phyloP scores from a whole-genome alignment of 164 flowering plant species.

The Santalum album region DNA sequence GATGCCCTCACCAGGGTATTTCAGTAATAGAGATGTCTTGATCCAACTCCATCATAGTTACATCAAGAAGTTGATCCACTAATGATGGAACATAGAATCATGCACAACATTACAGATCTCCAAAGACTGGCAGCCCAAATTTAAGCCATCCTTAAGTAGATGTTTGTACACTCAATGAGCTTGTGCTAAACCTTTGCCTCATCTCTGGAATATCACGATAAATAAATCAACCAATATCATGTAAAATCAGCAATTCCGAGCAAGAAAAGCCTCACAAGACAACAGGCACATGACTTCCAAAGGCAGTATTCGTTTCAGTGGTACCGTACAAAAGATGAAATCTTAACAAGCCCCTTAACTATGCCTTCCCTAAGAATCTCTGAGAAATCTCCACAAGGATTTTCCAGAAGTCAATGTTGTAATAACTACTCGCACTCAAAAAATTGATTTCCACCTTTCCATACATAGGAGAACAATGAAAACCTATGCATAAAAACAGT shows the following conservation, averaged over 20 bases:
- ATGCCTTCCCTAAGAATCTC: no score
- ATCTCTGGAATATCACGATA: constrained; percentile 40
- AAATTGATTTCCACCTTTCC: no score
- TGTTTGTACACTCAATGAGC: constrained; percentile 77
- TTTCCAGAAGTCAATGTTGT: no score
- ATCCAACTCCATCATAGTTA: constrained; percentile 72
- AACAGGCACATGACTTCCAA: constrained; percentile 1
- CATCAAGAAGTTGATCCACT: constrained; percentile 73
- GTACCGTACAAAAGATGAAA: constrained; percentile 63
- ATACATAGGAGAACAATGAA: no score
- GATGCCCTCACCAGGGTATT: constrained; percentile 35
- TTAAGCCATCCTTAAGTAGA: constrained; percentile 87
- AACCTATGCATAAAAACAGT: no score
- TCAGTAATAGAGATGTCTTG: constrained; percentile 33
- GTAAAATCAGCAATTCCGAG: constrained; percentile 4
- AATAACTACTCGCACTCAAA: no score
- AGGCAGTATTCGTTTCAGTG: not conserved
- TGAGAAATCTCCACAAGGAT: no score
- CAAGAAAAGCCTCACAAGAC: not conserved
- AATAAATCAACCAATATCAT: constrained; percentile 2
- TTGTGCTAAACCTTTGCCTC: constrained; percentile 85
- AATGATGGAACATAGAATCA: constrained; percentile 60
- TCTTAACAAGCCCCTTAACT: constrained; percentile 45
- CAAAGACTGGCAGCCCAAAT: constrained; percentile 50
- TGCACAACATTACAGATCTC: constrained; percentile 67